Evolutionary conservation across 1,139 yeast genomes (phyloP), one percentile per base, ranked within the genome.

Genomic region (Geotrichum candidum): DNA sequence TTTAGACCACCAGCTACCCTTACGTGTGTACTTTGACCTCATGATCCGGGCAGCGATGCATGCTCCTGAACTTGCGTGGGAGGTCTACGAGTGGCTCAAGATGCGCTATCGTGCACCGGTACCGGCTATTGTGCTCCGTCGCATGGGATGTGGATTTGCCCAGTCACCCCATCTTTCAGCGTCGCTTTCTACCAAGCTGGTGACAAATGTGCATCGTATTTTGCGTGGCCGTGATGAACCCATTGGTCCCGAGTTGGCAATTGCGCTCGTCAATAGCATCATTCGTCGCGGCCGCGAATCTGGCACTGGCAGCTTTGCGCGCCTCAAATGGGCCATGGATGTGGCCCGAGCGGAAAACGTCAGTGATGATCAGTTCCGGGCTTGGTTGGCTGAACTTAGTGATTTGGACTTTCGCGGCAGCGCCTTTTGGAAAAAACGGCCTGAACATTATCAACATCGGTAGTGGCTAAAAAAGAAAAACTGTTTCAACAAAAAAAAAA

Each of bases 241-340:
- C 0, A 18, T 64, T 18, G 68, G 68, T 15, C 54, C 58, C 15
- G 54, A 54, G 2, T 56, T 64, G 2, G 64, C 52, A 27, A 27
- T 51, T 15, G 59, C 58, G n/a, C 54, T 51, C 15, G 63, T 61
- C 4, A 56, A 61, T n/a, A 57, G 57, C 27, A 13, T 61, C 18
- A n/a, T 61, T 18, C 25, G 25, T 3, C 57, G 61, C 5, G 57
- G 55, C 13, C 29, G 29, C 25, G 41, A 31, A 15, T 48, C 22
- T 5, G 65, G 66, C 10, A 53, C 63, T 51, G 70, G 70, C 3
- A 64, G 69, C 48, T 59, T 64, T 15, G 59, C 57, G 35, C 59
- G 70, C 23, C 63, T 68, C 18, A 38, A 57, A 29, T 68, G 69
- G 69, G 69, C 69, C 15, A 56, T 68, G 25, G 61, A 63, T n/a